These are phyloP conservation scores for Trebouxia sp. DNA, from an alignment of 139 green algal genomes.

Conservation along the genomic window DNA sequence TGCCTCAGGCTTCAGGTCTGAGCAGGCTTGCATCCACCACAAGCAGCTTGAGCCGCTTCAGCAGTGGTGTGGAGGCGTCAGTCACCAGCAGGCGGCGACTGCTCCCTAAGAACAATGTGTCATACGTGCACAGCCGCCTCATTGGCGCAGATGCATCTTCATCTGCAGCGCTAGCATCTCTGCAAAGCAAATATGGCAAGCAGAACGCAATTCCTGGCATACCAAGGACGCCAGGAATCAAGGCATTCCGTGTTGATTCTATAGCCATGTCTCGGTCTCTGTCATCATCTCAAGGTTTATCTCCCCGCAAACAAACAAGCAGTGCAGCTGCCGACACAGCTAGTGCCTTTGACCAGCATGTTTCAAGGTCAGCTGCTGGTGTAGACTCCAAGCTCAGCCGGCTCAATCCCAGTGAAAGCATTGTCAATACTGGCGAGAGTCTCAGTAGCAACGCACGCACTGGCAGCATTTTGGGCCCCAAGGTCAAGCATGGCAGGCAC, in stretches of 20 bases:
- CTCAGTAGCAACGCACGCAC: neutral
- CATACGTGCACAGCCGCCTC: neutral
- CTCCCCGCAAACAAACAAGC: too few relatives aligned
- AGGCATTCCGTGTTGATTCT: neutral
- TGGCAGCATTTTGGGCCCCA: neutral
- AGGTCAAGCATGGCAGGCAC: neutral
- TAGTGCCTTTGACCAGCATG: too few relatives aligned
- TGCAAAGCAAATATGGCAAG: neutral
- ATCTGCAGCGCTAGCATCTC: neutral
- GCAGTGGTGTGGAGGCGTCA: neutral
- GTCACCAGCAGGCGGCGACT: neutral
- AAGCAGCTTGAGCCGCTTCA: neutral
- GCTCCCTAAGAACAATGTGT: neutral
- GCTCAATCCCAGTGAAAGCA: neutral
- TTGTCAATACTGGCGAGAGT: neutral
- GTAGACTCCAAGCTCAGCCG: neutral
- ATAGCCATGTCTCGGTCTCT: too few relatives aligned
- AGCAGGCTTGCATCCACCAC: neutral
- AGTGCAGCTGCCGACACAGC: too few relatives aligned
- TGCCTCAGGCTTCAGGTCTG: neutral
- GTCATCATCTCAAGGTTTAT: too few relatives aligned
- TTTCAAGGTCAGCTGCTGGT: too few relatives aligned
- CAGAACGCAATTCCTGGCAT: neutral
- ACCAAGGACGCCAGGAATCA: constrained; percentile 2
- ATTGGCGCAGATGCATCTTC: neutral